Conservation (phyloP, 306 rosid genomes). For the Ormosia emarginata region DNA sequence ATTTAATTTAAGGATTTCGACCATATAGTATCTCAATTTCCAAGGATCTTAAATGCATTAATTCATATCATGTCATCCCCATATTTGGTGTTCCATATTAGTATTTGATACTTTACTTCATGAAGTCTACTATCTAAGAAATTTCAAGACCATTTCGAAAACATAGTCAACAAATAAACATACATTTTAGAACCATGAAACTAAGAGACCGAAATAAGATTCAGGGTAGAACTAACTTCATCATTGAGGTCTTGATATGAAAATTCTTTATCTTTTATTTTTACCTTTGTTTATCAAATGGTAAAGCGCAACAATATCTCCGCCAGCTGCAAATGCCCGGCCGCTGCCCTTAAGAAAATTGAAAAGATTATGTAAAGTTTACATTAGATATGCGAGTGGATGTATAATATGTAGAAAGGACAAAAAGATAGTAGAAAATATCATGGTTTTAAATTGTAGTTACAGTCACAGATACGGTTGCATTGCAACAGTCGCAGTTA, state of each 20-base stretch:
- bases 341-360: conserved; percentile 70
- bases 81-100: neutral
- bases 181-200: neutral
- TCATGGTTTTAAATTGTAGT: too few species aligned
- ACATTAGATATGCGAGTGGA: neutral
- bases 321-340: conserved; percentile 91
- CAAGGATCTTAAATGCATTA: neutral
- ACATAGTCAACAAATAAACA: neutral
- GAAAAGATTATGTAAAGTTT: conserved; percentile 15
- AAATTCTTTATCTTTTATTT: neutral
- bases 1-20: neutral
- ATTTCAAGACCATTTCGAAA: neutral
- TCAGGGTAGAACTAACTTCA: neutral
- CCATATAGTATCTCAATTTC: neutral
- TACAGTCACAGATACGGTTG: too few species aligned
- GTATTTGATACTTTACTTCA: neutral
- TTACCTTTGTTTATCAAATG: conserved; percentile 55
- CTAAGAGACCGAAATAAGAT: neutral
- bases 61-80: neutral
- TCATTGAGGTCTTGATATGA: neutral
- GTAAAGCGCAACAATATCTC: conserved; percentile 74
- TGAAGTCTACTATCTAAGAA: neutral
- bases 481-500: too few species aligned
- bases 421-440: neutral
- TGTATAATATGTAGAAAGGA: neutral